A percentile compares a stretch with the other conserved stretches of the same genome.
Evolutionary conservation across 257 asterid species (phyloP).

Genomic region (Scutellaria minor): DNA sequence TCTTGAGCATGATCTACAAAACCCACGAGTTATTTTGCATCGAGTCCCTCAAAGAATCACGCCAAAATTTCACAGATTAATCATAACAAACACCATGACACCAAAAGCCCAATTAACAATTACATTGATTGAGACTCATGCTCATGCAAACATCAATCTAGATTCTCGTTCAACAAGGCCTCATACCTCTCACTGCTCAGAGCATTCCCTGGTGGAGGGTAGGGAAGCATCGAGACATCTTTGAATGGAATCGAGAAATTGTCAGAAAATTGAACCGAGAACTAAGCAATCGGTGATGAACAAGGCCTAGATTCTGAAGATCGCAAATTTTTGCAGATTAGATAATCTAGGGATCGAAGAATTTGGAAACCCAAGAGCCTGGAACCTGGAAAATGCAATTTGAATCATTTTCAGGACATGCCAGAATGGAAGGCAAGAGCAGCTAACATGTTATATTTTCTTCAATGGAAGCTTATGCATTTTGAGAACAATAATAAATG

Average conservation of each 20-base stretch:
- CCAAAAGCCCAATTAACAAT: not conserved
- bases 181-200: constrained; percentile 54
- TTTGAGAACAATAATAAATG: not conserved
- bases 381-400: constrained; percentile 65
- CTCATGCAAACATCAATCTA: constrained; percentile 47
- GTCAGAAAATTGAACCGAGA: not conserved
- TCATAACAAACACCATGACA: constrained; percentile 20
- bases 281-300: not conserved
- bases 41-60: not conserved
- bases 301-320: not conserved
- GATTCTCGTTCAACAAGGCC: constrained; percentile 64
- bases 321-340: not conserved
- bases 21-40: no score
- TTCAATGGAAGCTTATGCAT: not conserved
- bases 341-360: not conserved
- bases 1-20: no score
- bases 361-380: not conserved
- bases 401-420: not conserved
- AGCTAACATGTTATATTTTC: not conserved
- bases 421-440: not conserved
- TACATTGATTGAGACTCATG: constrained; percentile 35
- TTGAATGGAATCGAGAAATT: constrained; percentile 40
- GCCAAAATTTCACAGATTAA: no score
- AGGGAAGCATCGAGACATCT: constrained; percentile 93
- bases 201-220: constrained; percentile 82